phyloP scores from a whole-genome alignment of 148 eudicot genomes.

The Selenicereus undatus region DNA sequence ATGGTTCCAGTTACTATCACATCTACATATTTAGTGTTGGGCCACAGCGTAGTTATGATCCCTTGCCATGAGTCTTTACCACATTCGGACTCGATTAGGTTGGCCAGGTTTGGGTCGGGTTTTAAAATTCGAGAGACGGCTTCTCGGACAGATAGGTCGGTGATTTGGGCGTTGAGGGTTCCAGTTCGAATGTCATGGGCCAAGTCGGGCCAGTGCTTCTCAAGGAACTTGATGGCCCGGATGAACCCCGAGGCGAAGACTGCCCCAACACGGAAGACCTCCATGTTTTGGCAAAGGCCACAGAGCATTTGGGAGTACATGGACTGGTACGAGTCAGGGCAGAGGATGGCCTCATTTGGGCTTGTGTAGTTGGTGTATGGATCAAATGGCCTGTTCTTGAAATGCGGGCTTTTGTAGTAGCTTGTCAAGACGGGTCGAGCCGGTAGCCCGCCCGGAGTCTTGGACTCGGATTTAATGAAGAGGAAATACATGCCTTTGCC shows the following conservation, averaged over 20 bases:
- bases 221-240: conserved; percentile 18
- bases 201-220: conserved; percentile 6
- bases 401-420: conserved; percentile 24
- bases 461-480: conserved; percentile 20
- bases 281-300: conserved; percentile 11
- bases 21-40: conserved; percentile 13
- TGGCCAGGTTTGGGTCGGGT: conserved; percentile 10
- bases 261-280: conserved; percentile 15
- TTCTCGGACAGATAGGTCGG: background rate
- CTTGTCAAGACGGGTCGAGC: conserved; percentile 23
- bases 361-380: conserved; percentile 15
- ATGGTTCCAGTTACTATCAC: conserved; percentile 20
- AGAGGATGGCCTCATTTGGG: conserved; percentile 23
- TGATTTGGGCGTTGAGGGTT: conserved; percentile 4
- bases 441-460: conserved; percentile 14
- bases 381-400: conserved; percentile 13
- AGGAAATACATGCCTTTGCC: conserved; percentile 22
- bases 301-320: conserved; percentile 28
- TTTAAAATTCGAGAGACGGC: background rate
- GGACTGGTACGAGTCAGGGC: conserved; percentile 20
- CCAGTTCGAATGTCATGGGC: conserved; percentile 15
- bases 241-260: conserved; percentile 19
- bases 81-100: conserved; percentile 15
- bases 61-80: conserved; percentile 19
- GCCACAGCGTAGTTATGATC: conserved; percentile 17